A percentile compares a stretch with the other conserved stretches of the same genome.
These are phyloP conservation scores for Debaryomyces coudertii DNA, from an alignment of 1,139 yeast genomes.

Conservation along the genomic window DNA sequence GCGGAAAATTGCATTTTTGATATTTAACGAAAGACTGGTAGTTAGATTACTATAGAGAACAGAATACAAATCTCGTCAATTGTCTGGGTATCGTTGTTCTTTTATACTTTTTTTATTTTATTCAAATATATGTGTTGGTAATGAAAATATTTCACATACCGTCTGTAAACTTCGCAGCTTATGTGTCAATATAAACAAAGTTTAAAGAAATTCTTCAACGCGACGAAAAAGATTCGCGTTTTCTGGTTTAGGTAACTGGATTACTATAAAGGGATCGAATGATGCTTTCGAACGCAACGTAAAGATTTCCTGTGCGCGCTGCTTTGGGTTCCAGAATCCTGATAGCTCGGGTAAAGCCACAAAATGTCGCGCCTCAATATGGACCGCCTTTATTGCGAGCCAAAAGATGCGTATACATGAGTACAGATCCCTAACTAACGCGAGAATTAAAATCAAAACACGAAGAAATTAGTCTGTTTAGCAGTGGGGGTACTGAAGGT, in stretches of 20 bases:
- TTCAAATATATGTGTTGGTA: background rate
- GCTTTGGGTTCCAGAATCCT: background rate
- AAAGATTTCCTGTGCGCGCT: background rate
- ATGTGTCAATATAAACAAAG: slow-evolving; percentile 1
- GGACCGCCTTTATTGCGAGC: background rate
- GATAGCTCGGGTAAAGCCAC: background rate
- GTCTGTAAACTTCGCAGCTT: background rate
- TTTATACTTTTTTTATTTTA: slow-evolving; percentile 2
- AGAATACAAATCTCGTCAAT: background rate
- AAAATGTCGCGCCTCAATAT: background rate
- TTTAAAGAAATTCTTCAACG: background rate
- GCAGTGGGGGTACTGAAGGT: background rate
- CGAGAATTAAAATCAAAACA: background rate
- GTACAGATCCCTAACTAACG: background rate
- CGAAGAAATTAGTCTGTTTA: background rate
- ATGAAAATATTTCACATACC: slow-evolving; percentile 1
- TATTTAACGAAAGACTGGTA: slow-evolving; percentile 33
- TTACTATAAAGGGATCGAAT: background rate
- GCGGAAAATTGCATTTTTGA: slow-evolving; percentile 49
- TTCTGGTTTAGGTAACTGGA: background rate
- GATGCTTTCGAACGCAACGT: background rate
- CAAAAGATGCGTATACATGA: background rate
- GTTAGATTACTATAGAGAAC: slow-evolving; percentile 22
- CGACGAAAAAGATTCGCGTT: slow-evolving; percentile 1
- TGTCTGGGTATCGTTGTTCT: background rate